Base-by-base conservation (phyloP, 208 protist species). In the Leishmania major region DNA sequence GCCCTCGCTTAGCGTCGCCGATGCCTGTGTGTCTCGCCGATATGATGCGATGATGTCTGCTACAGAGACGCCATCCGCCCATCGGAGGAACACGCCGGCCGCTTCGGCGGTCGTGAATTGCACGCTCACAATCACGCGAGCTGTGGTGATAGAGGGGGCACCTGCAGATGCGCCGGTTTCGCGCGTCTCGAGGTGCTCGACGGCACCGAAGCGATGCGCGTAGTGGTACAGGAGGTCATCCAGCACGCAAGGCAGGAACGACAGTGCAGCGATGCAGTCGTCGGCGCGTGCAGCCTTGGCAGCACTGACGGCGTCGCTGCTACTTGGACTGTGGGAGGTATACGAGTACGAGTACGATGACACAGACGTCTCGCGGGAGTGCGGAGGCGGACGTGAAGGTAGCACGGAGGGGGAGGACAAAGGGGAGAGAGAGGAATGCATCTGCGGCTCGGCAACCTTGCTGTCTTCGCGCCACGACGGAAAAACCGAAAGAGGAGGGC, bases 51-150 rank as follows among this genome's bases (percentile, higher is more conserved):
- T 75, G 0, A 82, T 35, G 1, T 79, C 10, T 35, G 51, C 78
- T 0, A 81, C 60, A 35, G 79, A 71, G 31, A 86, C 67, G 0
- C 80, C 77, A 43, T 83, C 67, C 6, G 59, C 73, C 83, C 88
- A 89, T n/a, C 72, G 80, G 11, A 86, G 82, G 60, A 90, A 93
- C 35, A 91, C 70, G 43, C 86, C 84, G 7, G 92, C 92, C 1
- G 92, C 90, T 13, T 84, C 80, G 37, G 74, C 51, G 15, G 81
- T 89, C 25, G 89, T 94, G 71, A 94, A 96, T 81, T 96, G 92
- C 40, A 96, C 55, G 47, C 86, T 87, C 40, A 88, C 75, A 71
- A 94, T 84, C 60, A 80, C 80, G n/a, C 82, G 81, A 64, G 81
- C 19, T 6, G 75, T 70, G 1, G 77, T 60, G 55, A 59, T 25